phyloP scores from a whole-genome alignment of 306 rosid species.

The Vicia villosa region DNA sequence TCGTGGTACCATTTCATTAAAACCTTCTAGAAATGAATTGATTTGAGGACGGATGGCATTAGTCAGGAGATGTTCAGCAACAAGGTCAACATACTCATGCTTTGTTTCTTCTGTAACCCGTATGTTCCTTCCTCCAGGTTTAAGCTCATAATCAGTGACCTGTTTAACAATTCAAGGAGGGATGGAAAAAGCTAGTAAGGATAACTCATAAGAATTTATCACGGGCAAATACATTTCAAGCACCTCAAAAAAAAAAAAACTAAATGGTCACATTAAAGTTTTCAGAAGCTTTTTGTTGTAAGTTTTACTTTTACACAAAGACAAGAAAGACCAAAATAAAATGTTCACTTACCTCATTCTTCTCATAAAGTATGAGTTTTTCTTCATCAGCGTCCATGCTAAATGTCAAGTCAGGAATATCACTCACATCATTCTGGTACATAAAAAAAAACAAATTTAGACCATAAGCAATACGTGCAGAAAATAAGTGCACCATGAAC shows the following conservation, averaged over 20 bases:
- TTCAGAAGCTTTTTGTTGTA: constrained; percentile 29
- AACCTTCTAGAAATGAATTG: constrained; percentile 83
- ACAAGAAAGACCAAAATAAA: constrained; percentile 22
- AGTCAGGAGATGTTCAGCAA: constrained; percentile 92
- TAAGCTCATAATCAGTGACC: constrained; percentile 99
- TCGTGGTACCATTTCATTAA: constrained; percentile 73
- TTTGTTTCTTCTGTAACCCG: constrained; percentile 97
- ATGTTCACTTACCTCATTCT: constrained; percentile 66
- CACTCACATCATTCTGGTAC: constrained; percentile 85
- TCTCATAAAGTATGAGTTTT: constrained; percentile 92
- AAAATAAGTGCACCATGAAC: constrained; percentile 27
- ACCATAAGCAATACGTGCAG: background rate
- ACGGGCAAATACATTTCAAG: constrained; percentile 17
- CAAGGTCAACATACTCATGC: constrained; percentile 98
- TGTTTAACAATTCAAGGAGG: constrained; percentile 36
- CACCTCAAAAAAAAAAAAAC: background rate
- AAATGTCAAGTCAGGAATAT: constrained; percentile 92
- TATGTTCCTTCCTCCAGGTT: constrained; percentile 98
- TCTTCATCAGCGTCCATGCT: constrained; percentile 99
- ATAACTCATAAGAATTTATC: constrained; percentile 22
- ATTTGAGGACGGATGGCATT: constrained; percentile 98
- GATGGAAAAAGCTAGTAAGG: constrained; percentile 35
- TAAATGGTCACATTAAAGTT: background rate
- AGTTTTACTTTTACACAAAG: background rate
- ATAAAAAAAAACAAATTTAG: constrained; percentile 19